Base-by-base conservation (phyloP, 2,329 filamentous ascomycete species). In the Diaporthe vexans region DNA sequence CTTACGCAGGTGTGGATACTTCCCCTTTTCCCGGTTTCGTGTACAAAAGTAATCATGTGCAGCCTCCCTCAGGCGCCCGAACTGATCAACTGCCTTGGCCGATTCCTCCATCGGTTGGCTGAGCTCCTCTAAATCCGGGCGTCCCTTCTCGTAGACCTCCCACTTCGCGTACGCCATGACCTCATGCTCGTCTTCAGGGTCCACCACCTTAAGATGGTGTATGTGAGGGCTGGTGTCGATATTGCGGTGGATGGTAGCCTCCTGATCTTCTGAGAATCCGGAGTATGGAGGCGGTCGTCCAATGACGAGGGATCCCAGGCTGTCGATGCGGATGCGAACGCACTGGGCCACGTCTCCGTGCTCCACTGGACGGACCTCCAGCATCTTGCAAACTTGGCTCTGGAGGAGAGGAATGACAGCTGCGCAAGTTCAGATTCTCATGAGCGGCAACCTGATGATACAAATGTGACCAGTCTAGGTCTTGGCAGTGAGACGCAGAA, bases 11-110 rank as follows among this genome's bases (percentile, higher is more conserved):
- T 61, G 58, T 7, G 58, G 35, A 3, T 43, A 37, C 15, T 29
- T 61, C 7, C 58, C 58, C 35, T 61, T 61, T 5, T 61, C 37
- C 8, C 35, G 4, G 1, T 43, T 61, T 19, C 58, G 58, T 4
- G 35, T 61, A 19, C 57, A 43, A 37, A 43, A 61, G 24, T 61
- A 61, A 4, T 43, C 37, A 61, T 61, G 35, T 26, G 57, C 57
- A 1, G 7, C 35, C 57, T 43, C 35, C 35, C 57, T 61, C 13
- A 61, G 57, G 35, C n/a, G 6, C 11, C 57, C n/a, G 8, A 61
- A 61, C 9, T 43, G 21, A 26, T 61, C 57, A 19, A 61, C n/a
- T 19, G 57, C 15, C n/a, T 61, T 43, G 3, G 35, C 21, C 3
- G 35, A 61, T 19, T 58, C 56, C 56, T 37, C 15, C 33, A 58